Evolutionary conservation across 176 grass and related monocot genomes (phyloP).

Genomic region (Saccharum officinarum): DNA sequence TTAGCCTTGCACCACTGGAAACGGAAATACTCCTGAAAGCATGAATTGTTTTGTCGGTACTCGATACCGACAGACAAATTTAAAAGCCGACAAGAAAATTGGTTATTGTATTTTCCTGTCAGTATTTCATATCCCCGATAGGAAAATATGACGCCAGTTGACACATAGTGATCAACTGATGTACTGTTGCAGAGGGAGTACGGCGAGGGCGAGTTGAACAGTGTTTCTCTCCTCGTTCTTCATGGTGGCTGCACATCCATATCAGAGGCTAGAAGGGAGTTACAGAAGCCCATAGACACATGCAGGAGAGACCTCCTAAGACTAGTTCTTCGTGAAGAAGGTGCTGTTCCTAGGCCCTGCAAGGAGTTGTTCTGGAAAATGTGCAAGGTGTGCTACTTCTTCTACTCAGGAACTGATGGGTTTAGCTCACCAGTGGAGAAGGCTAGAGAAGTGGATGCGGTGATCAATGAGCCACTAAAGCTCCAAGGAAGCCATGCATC

Average conservation of each 20-base stretch:
- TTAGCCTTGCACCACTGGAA: too few relatives aligned
- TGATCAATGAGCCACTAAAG: constrained; percentile 28
- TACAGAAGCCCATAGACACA: constrained; percentile 14
- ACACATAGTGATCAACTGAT: neutral
- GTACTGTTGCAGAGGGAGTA: constrained; percentile 48
- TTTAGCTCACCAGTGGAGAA: constrained; percentile 63
- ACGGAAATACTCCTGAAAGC: too few relatives aligned
- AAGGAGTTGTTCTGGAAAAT: constrained; percentile 86
- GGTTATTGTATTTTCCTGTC: too few relatives aligned
- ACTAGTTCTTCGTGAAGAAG: constrained; percentile 46
- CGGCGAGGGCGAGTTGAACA: constrained; percentile 57
- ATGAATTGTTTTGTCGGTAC: too few relatives aligned
- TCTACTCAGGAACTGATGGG: constrained; percentile 60
- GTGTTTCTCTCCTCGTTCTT: constrained; percentile 35
- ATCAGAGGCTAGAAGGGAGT: constrained; percentile 27
- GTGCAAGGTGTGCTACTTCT: constrained; percentile 71
- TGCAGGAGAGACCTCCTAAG: constrained; percentile 52
- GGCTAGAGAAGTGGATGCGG: constrained; percentile 52
- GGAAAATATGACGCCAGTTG: neutral
- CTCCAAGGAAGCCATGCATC: neutral
- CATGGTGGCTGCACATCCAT: constrained; percentile 32
- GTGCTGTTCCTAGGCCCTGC: constrained; percentile 51
- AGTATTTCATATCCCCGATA: too few relatives aligned
- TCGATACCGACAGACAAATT: too few relatives aligned
- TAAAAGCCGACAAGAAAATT: too few relatives aligned